Evolutionary conservation across 108 stramenopile genomes (phyloP), one percentile per base, ranked within the genome.

Genomic region (Aurantiochytrium sp.): DNA sequence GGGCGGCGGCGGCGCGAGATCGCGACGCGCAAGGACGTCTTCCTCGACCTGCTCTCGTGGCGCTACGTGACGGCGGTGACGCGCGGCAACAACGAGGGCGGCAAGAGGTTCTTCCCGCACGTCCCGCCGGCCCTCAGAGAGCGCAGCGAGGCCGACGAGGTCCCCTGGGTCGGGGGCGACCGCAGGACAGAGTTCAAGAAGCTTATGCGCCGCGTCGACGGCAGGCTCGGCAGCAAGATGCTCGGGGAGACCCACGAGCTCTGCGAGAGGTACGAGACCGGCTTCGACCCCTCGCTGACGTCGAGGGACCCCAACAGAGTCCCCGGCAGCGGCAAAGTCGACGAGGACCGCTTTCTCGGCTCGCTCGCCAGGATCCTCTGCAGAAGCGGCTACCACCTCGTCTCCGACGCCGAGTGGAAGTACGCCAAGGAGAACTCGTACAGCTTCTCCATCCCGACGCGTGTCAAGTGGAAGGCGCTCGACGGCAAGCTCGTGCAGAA

Each of bases 41-140:
- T 81, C 27, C 39, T 81, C 39, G 73, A 81, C 30, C 73, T 81
- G 42, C 45, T 81, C 42, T 81, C 73, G 10, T 81, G 73, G 73
- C 2, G 73, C 12, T 81, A 81, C 45, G 73, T 48, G 27, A 39
- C 39, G 15, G 73, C 73, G 27, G 30, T 48, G 24, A 81, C 73
- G 45, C 42, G 39, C 15, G 22, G 59, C 59, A 65, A 6, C 0
- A n/a, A 65, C 8, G 59, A 65, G 10, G 32, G 27, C 8, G 34
- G 19, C 6, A 34, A 6, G 0, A 32, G 59, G 32, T 41, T 41
- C 73, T 6, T 81, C 19, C 42, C 39, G 10, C 32, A 27, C 42
- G 73, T 81, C 10, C 73, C 39, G 45, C 73, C 45, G 12, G 27
- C 39, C 6, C 39, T 48, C 42, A 6, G 42, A 48, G 73, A 81